Percentiles rank a stretch among this genome's conserved stretches.
Conservation (phyloP, 2,329 filamentous ascomycete genomes). For the Dissoconium aciculare region DNA sequence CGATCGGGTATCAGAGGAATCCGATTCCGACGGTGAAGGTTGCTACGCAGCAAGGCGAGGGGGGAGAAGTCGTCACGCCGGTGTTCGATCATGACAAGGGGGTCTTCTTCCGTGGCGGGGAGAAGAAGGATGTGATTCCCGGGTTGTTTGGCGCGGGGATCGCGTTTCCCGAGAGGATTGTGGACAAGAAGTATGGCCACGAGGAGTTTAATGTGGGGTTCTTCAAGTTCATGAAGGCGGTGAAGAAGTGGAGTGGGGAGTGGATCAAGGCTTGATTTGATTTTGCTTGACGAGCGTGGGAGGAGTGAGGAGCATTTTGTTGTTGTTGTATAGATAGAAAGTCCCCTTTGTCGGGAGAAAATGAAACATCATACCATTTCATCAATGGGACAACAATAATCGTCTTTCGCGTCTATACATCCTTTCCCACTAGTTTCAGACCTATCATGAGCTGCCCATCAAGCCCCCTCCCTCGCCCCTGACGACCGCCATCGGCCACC, state of each 20-base stretch:
- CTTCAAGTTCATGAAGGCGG: slow-evolving; percentile 51
- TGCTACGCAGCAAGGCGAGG: too few species aligned
- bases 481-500: slow-evolving; percentile 13
- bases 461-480: too few species aligned
- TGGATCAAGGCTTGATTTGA: slow-evolving; percentile 31
- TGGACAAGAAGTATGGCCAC: slow-evolving; percentile 46
- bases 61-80: slow-evolving; percentile 18
- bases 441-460: too few species aligned
- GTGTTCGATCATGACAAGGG: slow-evolving; percentile 33
- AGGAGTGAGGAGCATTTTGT: not conserved
- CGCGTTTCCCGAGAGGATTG: slow-evolving; percentile 46
- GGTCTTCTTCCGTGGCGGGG: slow-evolving; percentile 18
- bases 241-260: slow-evolving; percentile 36
- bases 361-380: too few species aligned
- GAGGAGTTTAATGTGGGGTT: slow-evolving; percentile 48
- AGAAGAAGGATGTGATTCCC: slow-evolving; percentile 17
- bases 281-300: slow-evolving; percentile 2
- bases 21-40: slow-evolving; percentile 34
- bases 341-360: too few species aligned
- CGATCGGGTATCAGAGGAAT: slow-evolving; percentile 42
- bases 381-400: not conserved
- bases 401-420: not conserved
- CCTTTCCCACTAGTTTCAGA: too few species aligned
- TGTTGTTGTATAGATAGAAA: not conserved
- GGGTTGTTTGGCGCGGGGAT: slow-evolving; percentile 48